A percentile compares a stretch with the other conserved stretches of the same genome.
These are phyloP conservation scores for Gossypium trilobum DNA, from an alignment of 441 rosid species.

Conservation along the genomic window DNA sequence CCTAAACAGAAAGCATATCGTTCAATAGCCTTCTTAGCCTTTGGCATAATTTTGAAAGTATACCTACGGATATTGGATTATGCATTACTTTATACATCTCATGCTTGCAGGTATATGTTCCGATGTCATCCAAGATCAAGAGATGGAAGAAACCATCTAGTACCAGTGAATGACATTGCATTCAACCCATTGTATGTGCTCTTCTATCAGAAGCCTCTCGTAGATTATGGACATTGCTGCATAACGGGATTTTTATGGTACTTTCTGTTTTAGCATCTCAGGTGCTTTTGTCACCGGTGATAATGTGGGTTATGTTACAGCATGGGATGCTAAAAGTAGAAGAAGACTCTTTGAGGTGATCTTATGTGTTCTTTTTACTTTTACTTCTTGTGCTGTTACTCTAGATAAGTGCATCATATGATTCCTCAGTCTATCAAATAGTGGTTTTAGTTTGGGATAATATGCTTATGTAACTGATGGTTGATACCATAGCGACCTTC, in stretches of 20 bases:
- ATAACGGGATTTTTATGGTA: constrained; percentile 7
- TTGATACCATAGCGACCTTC: neutral
- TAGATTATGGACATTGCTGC: constrained; percentile 15
- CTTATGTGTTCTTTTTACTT: neutral
- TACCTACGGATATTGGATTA: neutral
- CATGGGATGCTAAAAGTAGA: constrained; percentile 59
- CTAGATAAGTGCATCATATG: neutral
- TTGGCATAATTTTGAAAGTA: neutral
- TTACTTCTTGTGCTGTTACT: neutral
- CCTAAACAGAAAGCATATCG: neutral
- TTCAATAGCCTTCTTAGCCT: neutral
- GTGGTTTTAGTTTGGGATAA: neutral
- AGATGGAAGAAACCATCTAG: constrained; percentile 45
- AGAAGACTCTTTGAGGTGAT: constrained; percentile 61
- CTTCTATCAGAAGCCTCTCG: constrained; percentile 7
- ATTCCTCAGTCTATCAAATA: neutral
- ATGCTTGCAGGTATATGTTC: constrained; percentile 49
- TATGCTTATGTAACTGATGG: neutral
- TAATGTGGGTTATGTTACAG: constrained; percentile 49
- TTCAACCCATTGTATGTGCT: constrained; percentile 60
- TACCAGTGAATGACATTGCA: constrained; percentile 55
- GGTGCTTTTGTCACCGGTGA: constrained; percentile 73
- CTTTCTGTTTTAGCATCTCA: constrained; percentile 30
- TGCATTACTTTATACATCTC: neutral
- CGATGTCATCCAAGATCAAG: constrained; percentile 66